These are phyloP conservation scores for Apiotrichum siamense DNA, from an alignment of 1,284 basidiomycete genomes.

Conservation along the genomic window DNA sequence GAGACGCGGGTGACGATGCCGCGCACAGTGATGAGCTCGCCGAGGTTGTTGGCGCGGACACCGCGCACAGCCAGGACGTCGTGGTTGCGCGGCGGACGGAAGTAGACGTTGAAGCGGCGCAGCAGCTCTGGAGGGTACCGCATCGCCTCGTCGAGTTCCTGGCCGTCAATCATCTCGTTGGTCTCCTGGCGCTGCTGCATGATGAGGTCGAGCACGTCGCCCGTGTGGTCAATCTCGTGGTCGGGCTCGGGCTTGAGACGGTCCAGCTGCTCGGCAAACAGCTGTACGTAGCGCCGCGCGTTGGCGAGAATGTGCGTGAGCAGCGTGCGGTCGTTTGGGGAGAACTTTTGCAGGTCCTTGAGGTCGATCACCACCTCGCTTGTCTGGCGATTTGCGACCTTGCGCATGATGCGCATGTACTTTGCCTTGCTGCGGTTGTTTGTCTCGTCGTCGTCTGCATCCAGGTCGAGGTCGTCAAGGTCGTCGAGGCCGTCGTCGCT, in stretches of 20 bases:
- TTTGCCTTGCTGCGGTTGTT: constrained; percentile 53
- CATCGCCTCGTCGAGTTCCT: constrained; percentile 43
- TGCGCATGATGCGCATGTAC: constrained; percentile 87
- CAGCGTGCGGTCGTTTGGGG: constrained; percentile 59
- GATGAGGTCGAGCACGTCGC: constrained; percentile 91
- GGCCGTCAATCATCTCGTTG: constrained; percentile 55
- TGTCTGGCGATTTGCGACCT: constrained; percentile 71
- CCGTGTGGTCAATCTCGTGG: constrained; percentile 70
- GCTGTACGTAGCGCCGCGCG: constrained; percentile 78
- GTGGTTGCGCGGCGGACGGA: constrained; percentile 68
- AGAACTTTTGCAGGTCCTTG: constrained; percentile 42
- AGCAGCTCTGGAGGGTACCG: constrained; percentile 81
- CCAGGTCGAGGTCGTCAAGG: constrained; percentile 42
- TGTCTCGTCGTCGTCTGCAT: constrained; percentile 45
- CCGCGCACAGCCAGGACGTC: constrained; percentile 79
- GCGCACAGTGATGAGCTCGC: constrained; percentile 88
- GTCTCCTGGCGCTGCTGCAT: constrained; percentile 84
- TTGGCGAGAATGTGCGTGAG: constrained; percentile 73
- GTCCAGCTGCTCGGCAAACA: constrained; percentile 91
- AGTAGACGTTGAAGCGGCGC: constrained; percentile 92
- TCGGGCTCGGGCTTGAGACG: constrained; percentile 76
- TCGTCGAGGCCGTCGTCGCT: constrained; percentile 54
- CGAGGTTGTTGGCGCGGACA: constrained; percentile 78
- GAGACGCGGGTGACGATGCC: constrained; percentile 98
- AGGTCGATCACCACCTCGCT: constrained; percentile 46